A percentile compares a stretch with the other conserved stretches of the same genome.
These are phyloP conservation scores for Acmispon strigosus DNA, from an alignment of 306 rosid genomes.

Conservation along the genomic window DNA sequence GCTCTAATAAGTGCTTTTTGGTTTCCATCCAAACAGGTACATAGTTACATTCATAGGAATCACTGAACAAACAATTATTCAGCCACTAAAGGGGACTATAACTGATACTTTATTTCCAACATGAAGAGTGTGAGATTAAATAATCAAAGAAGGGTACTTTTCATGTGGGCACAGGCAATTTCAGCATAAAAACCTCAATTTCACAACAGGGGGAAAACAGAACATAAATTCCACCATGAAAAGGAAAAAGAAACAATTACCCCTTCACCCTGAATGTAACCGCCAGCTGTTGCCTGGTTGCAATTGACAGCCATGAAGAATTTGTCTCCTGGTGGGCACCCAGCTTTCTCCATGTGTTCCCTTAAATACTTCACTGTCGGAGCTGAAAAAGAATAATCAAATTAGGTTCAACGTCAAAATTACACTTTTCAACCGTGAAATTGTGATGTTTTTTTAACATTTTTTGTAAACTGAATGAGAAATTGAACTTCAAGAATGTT, in stretches of 20 bases:
- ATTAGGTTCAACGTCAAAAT: background rate
- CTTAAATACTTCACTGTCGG: slow-evolving; percentile 63
- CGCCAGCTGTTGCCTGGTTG: slow-evolving; percentile 36
- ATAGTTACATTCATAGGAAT: background rate
- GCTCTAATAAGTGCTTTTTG: too few species aligned
- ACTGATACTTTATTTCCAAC: background rate
- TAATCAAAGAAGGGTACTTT: background rate
- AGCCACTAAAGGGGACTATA: background rate
- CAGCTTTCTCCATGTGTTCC: slow-evolving; percentile 66
- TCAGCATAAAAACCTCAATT: background rate
- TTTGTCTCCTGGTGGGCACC: slow-evolving; percentile 52
- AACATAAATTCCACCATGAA: background rate
- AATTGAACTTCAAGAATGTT: background rate
- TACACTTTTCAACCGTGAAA: too few species aligned
- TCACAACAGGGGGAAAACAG: background rate
- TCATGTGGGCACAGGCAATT: background rate
- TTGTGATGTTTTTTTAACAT: too few species aligned
- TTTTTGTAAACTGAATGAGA: background rate
- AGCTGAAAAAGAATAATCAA: slow-evolving; percentile 27
- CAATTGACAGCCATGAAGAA: slow-evolving; percentile 61
- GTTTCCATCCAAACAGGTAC: too few species aligned
- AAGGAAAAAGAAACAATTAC: slow-evolving; percentile 23
- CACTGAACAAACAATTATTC: background rate
- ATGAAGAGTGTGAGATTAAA: background rate
- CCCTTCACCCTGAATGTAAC: slow-evolving; percentile 67